Evolutionary conservation across 1,139 yeast species (phyloP).

Genomic region (Lizanozyma gosingica): DNA sequence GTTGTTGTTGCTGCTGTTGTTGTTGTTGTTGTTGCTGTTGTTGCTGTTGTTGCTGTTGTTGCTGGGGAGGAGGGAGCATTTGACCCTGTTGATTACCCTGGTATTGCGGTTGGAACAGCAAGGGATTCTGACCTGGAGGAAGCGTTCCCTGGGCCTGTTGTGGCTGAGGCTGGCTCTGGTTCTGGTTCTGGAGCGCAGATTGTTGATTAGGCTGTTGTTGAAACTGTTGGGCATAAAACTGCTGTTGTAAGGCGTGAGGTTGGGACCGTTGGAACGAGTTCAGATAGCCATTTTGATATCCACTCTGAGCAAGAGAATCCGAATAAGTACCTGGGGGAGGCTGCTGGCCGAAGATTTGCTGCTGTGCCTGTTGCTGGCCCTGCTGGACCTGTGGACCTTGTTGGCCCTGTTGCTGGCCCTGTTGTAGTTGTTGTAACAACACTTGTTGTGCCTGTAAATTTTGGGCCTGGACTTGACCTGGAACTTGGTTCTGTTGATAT

Average conservation of each 20-base stretch:
- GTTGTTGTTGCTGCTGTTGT: slow-evolving; percentile 19
- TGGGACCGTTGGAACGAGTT: slow-evolving; percentile 10
- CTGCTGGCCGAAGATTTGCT: slow-evolving; percentile 14
- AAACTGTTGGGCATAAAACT: too few relatives aligned
- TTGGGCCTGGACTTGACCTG: slow-evolving; percentile 3
- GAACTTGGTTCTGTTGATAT: background rate
- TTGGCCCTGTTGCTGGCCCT: slow-evolving; percentile 12
- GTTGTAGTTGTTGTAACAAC: slow-evolving; percentile 38
- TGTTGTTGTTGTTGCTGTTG: slow-evolving; percentile 18
- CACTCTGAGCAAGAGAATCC: slow-evolving; percentile 14
- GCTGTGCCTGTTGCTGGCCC: slow-evolving; percentile 7
- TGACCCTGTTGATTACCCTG: too few relatives aligned
- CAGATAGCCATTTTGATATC: slow-evolving; percentile 20
- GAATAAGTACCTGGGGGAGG: slow-evolving; percentile 11
- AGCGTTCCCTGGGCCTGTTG: too few relatives aligned
- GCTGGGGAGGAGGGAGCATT: too few relatives aligned
- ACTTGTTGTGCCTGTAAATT: slow-evolving; percentile 37
- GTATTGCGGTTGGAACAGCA: too few relatives aligned
- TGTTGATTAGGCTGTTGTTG: too few relatives aligned
- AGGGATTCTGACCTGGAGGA: too few relatives aligned
- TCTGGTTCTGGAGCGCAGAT: too few relatives aligned
- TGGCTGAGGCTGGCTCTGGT: too few relatives aligned
- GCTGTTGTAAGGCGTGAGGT: too few relatives aligned
- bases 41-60: slow-evolving; percentile 14
- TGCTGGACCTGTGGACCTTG: slow-evolving; percentile 7